A percentile compares a stretch with the other conserved stretches of the same genome.
Conservation (phyloP, 148 eudicot species). For the Camellia japonica region DNA sequence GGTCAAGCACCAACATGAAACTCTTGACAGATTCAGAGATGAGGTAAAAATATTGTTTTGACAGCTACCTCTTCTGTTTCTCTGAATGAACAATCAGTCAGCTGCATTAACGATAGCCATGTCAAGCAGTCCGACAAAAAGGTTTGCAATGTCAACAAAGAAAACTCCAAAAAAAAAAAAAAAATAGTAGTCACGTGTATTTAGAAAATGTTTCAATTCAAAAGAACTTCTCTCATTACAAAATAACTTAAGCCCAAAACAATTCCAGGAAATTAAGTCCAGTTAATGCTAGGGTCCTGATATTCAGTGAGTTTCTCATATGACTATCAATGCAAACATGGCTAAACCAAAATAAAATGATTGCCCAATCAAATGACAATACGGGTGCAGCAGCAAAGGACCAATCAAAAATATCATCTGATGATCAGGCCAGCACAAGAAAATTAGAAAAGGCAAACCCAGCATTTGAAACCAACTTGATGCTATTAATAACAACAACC, state of each 20-base stretch:
- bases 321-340: not conserved
- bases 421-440: not conserved
- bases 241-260: not conserved
- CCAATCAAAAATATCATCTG: not conserved
- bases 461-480: not conserved
- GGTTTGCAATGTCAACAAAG: not conserved
- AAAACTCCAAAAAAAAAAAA: not conserved
- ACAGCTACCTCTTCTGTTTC: not conserved
- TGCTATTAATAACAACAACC: too few relatives aligned
- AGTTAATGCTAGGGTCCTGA: not conserved
- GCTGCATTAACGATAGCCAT: not conserved
- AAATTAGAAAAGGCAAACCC: not conserved
- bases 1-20: constrained; percentile 17
- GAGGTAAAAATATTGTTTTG: not conserved
- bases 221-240: not conserved
- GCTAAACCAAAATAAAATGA: not conserved
- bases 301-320: not conserved
- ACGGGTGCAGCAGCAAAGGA: not conserved
- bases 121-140: not conserved
- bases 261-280: not conserved
- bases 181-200: not conserved
- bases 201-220: not conserved
- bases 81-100: not conserved
- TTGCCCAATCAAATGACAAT: not conserved
- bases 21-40: constrained; percentile 1